Percentiles rank a stretch among this genome's conserved stretches.
Conservation (phyloP, 306 rosid genomes). For the Albizia julibrissin region DNA sequence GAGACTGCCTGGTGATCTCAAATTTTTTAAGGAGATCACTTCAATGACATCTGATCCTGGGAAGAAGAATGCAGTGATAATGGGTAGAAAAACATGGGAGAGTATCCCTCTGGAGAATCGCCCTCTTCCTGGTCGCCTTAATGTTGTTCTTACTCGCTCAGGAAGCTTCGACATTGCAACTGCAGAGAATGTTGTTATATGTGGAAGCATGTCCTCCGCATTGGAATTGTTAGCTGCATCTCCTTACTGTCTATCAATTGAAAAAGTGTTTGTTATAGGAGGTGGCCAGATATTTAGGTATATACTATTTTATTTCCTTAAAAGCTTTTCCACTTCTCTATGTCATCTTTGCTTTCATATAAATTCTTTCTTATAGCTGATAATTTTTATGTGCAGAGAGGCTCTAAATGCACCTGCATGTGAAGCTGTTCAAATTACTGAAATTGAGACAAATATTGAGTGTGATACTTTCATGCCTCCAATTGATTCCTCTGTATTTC, state of each 20-base stretch:
- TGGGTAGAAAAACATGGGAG: constrained; percentile 99
- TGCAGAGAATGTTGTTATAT: constrained; percentile 86
- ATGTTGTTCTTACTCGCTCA: constrained; percentile 91
- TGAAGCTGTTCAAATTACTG: constrained; percentile 89
- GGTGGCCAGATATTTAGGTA: constrained; percentile 90
- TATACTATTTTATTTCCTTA: background rate
- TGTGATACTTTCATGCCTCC: constrained; percentile 82
- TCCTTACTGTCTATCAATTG: constrained; percentile 89
- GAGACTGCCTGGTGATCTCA: constrained; percentile 80
- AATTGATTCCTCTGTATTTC: constrained; percentile 73
- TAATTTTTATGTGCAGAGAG: constrained; percentile 61
- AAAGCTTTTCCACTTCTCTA: constrained; percentile 8
- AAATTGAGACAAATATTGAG: constrained; percentile 71
- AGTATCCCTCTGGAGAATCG: constrained; percentile 62
- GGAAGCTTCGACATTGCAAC: constrained; percentile 94
- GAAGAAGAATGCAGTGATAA: constrained; percentile 83
- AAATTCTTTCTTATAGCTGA: constrained; percentile 20
- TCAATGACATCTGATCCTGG: constrained; percentile 66
- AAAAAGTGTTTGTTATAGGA: constrained; percentile 89
- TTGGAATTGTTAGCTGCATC: constrained; percentile 87
- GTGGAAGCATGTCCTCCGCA: constrained; percentile 88
- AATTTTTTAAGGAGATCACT: constrained; percentile 71
- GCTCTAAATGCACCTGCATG: constrained; percentile 86
- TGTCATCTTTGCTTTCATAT: constrained; percentile 6
- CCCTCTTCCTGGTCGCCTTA: constrained; percentile 86